Conservation (phyloP, 495 filamentous ascomycete genomes). For the Letharia columbiana region DNA sequence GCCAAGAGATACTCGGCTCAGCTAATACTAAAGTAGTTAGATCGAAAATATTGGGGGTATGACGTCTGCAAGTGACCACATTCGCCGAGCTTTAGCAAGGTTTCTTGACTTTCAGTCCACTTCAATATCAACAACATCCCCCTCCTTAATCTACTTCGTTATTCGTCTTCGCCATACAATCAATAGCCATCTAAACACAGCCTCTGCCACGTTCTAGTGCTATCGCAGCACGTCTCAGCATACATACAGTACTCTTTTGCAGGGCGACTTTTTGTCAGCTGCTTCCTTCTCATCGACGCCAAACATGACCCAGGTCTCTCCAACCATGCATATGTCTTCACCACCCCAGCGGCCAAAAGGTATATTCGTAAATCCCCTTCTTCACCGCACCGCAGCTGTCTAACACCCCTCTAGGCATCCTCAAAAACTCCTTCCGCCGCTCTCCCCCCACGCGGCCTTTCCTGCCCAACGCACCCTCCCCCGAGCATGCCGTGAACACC, state of each 20-base stretch:
- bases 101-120: too few species aligned
- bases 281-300: neutral
- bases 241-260: neutral
- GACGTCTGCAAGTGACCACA: neutral
- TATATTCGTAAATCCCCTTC: constrained; percentile 30
- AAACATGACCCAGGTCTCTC: constrained; percentile 19
- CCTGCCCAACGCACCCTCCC: constrained; percentile 36
- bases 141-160: neutral
- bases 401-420: constrained; percentile 56
- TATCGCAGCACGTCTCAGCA: neutral
- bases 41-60: neutral
- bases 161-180: neutral
- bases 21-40: neutral
- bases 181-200: neutral
- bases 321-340: constrained; percentile 13
- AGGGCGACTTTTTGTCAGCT: neutral
- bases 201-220: neutral
- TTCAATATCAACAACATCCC: neutral
- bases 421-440: constrained; percentile 76
- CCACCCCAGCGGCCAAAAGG: constrained; percentile 65
- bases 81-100: neutral
- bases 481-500: constrained; percentile 30
- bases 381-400: constrained; percentile 10
- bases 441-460: constrained; percentile 44
- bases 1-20: neutral